Base-by-base conservation (phyloP, 805 yeast genomes). In the Sugiyamaella marilandica region DNA sequence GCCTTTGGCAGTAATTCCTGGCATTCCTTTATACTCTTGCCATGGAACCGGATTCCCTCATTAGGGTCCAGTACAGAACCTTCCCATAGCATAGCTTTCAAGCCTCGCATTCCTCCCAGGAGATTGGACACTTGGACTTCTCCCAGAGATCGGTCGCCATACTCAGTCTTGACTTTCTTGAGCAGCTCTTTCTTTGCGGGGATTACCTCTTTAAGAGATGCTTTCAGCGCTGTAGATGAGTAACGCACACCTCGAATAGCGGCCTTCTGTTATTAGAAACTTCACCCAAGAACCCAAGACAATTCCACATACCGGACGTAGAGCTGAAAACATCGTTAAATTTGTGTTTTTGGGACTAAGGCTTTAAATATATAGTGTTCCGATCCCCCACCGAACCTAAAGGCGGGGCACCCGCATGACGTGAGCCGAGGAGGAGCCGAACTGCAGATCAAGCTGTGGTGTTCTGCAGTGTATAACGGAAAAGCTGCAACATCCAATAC, bases 21-120 rank as follows among this genome's bases (percentile, higher is more conserved):
- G 68, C 87, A 82, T 59, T 85, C 87, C 59, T 82, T 77, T 60
- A 85, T 86, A 54, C 91, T 82, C 67, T 76, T 74, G 53, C 90
- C 90, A 70, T 86, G 87, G 77, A 86, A 86, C 53, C 84, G 80
- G 65, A 86, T 86, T 35, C 94, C 94, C 64, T 80, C 81, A 50
- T 80, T 74, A 50, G 92, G 84, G 67, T 86, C 92, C 60, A 86
- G 80, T 44, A 80, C 82, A 11, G 91, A 84, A 51, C 89, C 83
- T 65, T 85, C 90, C 94, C 94, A 86, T 52, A 84, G 81, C 66
- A 86, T 74, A 49, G 85, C 80, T 66, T 79, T 79, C 67, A 82
- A 77, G 50, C 91, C 91, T 66, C 92, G 78, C 92, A 86, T 86
- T 57, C 94, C 92, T 60, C 91, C 91, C 37, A 78, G 55, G 10